Evolutionary conservation across 352 stramenopile genomes (phyloP).

Genomic region (Ochromonadaceae sp.): DNA sequence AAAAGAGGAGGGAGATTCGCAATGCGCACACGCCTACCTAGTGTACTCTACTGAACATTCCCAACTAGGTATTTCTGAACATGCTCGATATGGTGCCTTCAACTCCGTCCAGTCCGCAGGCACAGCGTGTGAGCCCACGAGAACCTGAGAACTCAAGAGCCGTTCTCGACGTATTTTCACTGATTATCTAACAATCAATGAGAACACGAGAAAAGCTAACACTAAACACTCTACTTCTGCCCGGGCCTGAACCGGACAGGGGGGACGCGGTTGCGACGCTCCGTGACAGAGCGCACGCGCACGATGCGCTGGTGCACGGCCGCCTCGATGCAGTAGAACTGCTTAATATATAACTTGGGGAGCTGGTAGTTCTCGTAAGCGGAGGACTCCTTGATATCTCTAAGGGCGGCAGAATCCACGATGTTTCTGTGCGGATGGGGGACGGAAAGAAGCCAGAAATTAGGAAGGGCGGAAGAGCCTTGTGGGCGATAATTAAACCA

Average conservation of each 20-base stretch:
- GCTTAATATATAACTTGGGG: conserved; percentile 99
- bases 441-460: neutral
- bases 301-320: conserved; percentile 98
- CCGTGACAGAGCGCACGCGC: conserved; percentile 78
- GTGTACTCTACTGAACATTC: no score
- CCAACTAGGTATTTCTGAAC: no score
- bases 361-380: conserved; percentile 97
- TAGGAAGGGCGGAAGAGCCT: neutral
- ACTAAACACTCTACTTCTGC: neutral
- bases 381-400: conserved; percentile 94
- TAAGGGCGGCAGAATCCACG: conserved; percentile 91
- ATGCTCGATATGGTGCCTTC: no score
- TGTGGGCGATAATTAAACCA: neutral
- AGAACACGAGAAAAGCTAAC: no score
- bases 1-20: no score
- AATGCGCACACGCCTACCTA: no score
- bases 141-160: no score
- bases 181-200: no score
- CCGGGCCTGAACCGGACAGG: conserved; percentile 41
- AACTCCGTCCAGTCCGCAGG: no score
- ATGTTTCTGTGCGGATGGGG: conserved; percentile 72
- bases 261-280: conserved; percentile 76
- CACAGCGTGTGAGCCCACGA: no score
- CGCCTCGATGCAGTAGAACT: conserved; percentile 98
- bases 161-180: no score